Base-by-base conservation (phyloP, 345 rosid species). In the Gossypium longicalyx region DNA sequence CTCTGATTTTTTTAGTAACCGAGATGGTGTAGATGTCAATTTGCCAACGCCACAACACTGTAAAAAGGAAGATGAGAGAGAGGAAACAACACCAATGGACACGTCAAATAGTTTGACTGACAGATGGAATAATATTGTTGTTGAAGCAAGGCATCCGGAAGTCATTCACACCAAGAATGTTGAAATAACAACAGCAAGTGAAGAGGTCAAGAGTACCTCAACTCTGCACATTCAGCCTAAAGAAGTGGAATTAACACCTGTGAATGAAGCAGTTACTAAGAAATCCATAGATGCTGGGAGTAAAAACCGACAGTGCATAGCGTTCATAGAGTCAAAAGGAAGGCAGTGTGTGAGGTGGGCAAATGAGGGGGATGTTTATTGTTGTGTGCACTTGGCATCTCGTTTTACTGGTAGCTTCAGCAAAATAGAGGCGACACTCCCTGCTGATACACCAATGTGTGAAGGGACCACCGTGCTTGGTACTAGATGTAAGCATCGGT, bases 281-380 rank as follows among this genome's bases (percentile, higher is more conserved):
- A 88, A 76, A 82, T 77, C 82, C 11, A 17, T 84, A 76, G 93
- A 86, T 76, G 61, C 81, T 72, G 93, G 92, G 62, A 87, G 78
- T 76, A 91, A 87, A 83, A 93, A 87, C 79, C 88, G 89, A 62
- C 99, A 89, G 76, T 93, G 99, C 79, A 76, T 74, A 78, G 99
- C 99, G 64, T 96, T 88, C 80, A 92, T 96, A 67, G 98, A 96
- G 81, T 81, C 98, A 0, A 96, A 96, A 78, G 97, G 95, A 83
- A 89, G 99, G 73, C 97, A 90, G 81, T 96, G 99, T 67, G 97
- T 93, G 77, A 91, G 99, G 86, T 93, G 93, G 89, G 99, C 99
- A 29, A 96, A 96, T 64, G 98, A 93, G 22, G 97, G 99, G 17
- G 99, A 96, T 84, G 87, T 91, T 67, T 93, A 90, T 76, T 96